A percentile compares a stretch with the other conserved stretches of the same genome.
These are phyloP conservation scores for Diplodia intermedia DNA, from an alignment of 2,329 filamentous ascomycete species.

Conservation along the genomic window DNA sequence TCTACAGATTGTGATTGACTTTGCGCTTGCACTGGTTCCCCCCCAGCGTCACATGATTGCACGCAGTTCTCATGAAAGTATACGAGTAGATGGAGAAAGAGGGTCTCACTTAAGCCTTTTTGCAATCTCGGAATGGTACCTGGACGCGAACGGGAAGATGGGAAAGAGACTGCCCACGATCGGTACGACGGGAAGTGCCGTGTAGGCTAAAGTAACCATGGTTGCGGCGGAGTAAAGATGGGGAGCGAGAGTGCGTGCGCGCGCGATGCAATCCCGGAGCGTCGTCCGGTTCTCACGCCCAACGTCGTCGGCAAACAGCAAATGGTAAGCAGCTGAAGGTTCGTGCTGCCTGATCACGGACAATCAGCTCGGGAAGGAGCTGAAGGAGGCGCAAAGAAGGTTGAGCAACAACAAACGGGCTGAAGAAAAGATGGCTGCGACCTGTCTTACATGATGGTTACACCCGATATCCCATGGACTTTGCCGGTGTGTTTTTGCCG, in stretches of 20 bases:
- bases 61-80: background rate
- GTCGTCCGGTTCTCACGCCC: background rate
- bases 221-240: background rate
- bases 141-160: background rate
- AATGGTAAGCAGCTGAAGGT: background rate
- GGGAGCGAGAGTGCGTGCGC: background rate
- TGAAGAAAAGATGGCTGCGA: background rate
- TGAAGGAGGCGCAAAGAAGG: background rate
- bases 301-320: background rate
- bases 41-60: background rate
- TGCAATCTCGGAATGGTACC: background rate
- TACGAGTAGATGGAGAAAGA: background rate
- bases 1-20: too few species aligned
- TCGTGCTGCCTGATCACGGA: background rate
- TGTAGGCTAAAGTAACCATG: background rate
- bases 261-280: background rate
- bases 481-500: background rate
- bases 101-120: background rate
- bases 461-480: background rate
- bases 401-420: background rate
- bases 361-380: background rate
- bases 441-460: background rate
- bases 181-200: slow-evolving; percentile 4
- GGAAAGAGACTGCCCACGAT: background rate
- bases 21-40: background rate